Evolutionary conservation across 768 basidiomycete species (phyloP).

Genomic region (Lactarius trivialis): DNA sequence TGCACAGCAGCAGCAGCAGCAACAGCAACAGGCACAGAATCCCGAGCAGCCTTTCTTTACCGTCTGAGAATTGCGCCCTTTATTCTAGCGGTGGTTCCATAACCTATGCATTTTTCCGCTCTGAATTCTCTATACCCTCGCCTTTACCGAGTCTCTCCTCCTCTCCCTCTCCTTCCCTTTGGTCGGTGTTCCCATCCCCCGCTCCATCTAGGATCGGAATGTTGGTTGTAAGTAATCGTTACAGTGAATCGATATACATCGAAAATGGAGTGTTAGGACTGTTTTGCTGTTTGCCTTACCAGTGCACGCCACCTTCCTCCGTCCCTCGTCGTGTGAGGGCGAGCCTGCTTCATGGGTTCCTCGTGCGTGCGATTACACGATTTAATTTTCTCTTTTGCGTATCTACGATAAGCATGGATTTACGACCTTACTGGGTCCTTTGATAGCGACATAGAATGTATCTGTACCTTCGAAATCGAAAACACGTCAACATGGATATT

Average conservation of each 20-base stretch:
- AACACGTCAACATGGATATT: not conserved
- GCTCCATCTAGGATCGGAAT: not conserved
- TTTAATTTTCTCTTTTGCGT: not conserved
- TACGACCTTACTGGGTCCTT: not conserved
- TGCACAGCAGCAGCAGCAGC: slow-evolving; percentile 50
- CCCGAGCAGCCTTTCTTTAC: slow-evolving; percentile 33
- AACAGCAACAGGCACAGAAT: slow-evolving; percentile 42
- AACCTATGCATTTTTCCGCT: not conserved
- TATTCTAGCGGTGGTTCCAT: not conserved
- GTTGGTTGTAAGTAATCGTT: slow-evolving; percentile 7
- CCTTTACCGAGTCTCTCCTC: not conserved
- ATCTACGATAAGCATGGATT: not conserved
- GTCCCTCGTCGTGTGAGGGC: not conserved
- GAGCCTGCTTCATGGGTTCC: not conserved
- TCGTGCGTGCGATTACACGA: not conserved
- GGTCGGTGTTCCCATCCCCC: not conserved
- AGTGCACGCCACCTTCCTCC: not conserved
- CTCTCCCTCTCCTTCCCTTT: not conserved
- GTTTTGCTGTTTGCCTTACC: not conserved
- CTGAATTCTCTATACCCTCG: slow-evolving; percentile 16
- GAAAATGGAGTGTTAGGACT: not conserved
- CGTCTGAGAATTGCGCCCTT: slow-evolving; percentile 21
- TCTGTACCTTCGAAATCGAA: not conserved
- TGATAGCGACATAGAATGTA: not conserved
- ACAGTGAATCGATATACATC: slow-evolving; percentile 2